These are phyloP conservation scores for Endogone sp. DNA, from an alignment of 192 early-diverging fungal genomes.

Conservation along the genomic window DNA sequence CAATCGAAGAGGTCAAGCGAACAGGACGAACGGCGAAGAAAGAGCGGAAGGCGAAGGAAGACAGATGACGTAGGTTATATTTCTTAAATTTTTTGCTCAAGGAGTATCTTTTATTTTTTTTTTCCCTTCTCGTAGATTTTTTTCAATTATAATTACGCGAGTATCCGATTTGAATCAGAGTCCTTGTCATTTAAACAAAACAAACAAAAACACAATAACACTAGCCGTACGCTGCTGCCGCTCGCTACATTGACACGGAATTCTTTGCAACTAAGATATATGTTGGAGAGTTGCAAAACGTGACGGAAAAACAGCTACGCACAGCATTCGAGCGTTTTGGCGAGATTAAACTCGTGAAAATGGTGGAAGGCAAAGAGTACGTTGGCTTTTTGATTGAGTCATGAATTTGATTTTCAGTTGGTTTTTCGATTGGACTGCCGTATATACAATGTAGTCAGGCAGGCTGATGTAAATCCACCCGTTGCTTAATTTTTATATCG, in stretches of 20 bases:
- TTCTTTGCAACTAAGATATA: constrained; percentile 50
- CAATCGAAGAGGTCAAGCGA: not conserved
- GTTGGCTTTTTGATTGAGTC: not conserved
- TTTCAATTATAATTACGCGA: constrained; percentile 1
- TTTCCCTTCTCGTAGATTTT: not conserved
- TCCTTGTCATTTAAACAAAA: too few species aligned
- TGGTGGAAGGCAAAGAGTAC: constrained; percentile 46
- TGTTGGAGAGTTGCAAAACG: constrained; percentile 37
- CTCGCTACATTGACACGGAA: constrained; percentile 46
- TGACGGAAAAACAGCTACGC: constrained; percentile 20
- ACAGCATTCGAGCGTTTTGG: constrained; percentile 40
- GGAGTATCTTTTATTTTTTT: not conserved
- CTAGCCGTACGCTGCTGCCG: constrained; percentile 40
- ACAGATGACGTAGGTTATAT: not conserved
- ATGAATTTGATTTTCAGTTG: not conserved
- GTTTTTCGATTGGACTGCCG: too few species aligned
- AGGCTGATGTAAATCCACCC: too few species aligned
- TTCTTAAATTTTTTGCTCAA: not conserved
- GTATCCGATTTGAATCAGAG: too few species aligned
- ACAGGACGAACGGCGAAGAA: constrained; percentile 2
- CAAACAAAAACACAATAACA: too few species aligned
- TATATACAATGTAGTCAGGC: too few species aligned
- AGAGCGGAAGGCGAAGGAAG: not conserved
- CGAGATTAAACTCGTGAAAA: constrained; percentile 38
- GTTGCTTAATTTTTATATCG: not conserved